Evolutionary conservation across 192 early-diverging fungal genomes (phyloP).

Genomic region (Phycomyces nitens): DNA sequence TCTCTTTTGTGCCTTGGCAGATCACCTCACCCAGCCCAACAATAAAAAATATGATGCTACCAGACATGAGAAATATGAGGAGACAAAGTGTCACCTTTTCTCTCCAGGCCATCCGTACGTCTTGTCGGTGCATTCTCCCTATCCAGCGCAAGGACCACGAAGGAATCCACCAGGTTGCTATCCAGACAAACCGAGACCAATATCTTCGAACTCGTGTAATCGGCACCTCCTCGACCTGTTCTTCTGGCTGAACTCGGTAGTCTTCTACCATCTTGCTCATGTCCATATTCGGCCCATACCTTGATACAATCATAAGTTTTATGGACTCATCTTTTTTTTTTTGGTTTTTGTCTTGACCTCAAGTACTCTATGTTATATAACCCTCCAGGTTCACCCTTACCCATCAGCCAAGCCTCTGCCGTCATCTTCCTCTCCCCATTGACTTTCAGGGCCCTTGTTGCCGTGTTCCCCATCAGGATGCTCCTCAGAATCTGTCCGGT

Average conservation of each 20-base stretch:
- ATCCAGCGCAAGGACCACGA: conserved; percentile 49
- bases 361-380: too few species aligned
- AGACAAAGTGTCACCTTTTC: conserved; percentile 87
- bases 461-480: conserved; percentile 2
- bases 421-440: conserved; percentile 42
- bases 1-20: conserved; percentile 71
- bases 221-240: conserved; percentile 50
- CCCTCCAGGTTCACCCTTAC: too few species aligned
- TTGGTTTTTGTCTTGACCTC: too few species aligned
- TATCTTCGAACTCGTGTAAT: conserved; percentile 43
- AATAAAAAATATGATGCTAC: conserved; percentile 81
- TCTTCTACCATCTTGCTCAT: conserved; percentile 42
- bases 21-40: conserved; percentile 78
- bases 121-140: conserved; percentile 79
- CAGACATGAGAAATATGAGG: conserved; percentile 78
- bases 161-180: conserved; percentile 82
- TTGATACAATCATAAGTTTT: background rate
- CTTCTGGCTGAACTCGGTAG: conserved; percentile 26
- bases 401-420: conserved; percentile 27
- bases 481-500: conserved; percentile 18
- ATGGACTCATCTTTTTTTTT: background rate
- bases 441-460: conserved; percentile 27
- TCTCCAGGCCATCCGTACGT: conserved; percentile 94
- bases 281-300: conserved; percentile 34
- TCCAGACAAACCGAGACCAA: conserved; percentile 79